Evolutionary conservation across 169 alveolate species (phyloP), one percentile per base, ranked within the genome.

Genomic region (Neospora caninum): DNA sequence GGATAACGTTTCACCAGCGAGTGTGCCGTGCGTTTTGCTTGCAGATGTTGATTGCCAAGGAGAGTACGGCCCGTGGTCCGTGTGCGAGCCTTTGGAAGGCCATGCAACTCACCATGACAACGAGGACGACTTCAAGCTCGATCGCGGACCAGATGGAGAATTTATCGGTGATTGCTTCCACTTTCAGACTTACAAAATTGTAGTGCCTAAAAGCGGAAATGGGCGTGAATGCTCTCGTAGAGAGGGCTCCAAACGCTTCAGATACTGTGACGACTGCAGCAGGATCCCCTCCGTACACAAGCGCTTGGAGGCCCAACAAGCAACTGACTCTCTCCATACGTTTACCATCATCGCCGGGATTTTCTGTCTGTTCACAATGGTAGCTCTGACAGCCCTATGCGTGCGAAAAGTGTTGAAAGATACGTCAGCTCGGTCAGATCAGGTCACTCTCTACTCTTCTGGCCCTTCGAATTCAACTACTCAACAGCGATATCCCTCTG

Each of bases 11-110:
- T 49, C 13, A 4, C 13, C 58, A 49, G 22, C 58, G 22, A 49
- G 13, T 7, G 58, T 4, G 58, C 58, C 58, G 58, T 49, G 43
- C 31, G 22, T 2, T n/a, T 25, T 78, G 34, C 89, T 38, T 82
- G 4, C 64, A 82, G 94, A 92, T 38, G 88, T 58, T 7, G 92
- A 92, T 54, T 92, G 94, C 88, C 73, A 92, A 41, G 94, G 94
- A n/a, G 94, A 80, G n/a, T 92, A 82, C 92, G 92, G 80, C 58
- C 91, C 92, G 43, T 92, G 94, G 94, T 82, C 92, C 34, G 69
- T 41, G 39, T 92, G 94, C 53, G 94, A 92, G 88, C 94, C 94
- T 4, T 86, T 92, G n/a, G 94, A 92, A 31, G 94, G 94, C 38
- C 94, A 92, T 43, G 87, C 31, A 43, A 92, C 94, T 10, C 94